Evolutionary conservation across 108 stramenopile species (phyloP), one percentile per base, ranked within the genome.

Genomic region (Hondaea fermentalgiana): DNA sequence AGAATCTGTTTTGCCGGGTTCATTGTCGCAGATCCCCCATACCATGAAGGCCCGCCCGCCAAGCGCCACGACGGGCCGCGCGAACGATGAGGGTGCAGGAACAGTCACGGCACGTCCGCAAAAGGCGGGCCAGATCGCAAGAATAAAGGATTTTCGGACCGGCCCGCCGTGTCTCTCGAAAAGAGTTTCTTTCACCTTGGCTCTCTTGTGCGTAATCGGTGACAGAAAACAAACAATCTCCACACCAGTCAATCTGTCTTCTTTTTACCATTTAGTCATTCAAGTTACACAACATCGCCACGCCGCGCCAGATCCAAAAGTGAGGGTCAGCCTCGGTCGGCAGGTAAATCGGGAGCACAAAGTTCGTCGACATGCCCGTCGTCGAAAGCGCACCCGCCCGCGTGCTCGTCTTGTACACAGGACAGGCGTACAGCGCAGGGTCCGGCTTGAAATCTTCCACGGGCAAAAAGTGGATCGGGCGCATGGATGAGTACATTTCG

Each of bases 321-420:
- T 93, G 88, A 4, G 92, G 92, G 12, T 72, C 90, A 12, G 88
- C 76, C 69, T 88, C 87, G 29, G 93, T 92, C 5, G 94, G 94
- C 44, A 95, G 55, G 58, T 94, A 91, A 8, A 95, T 92, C 12
- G 94, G 88, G 5, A 95, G 87, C 3, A 95, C 94, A 71, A 92
- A 95, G 90, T 95, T 95, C 5, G 94, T 95, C 17, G 91, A 92
- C 94, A 95, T 95, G 14, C 94, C 94, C 25, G 94, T 95, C 25
- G 94, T 95, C 59, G 90, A 91, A 58, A 95, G 92, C n/a, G 94
- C 94, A 4, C 94, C 94, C 45, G 94, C 93, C 16, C 94, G 64
- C 55, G 89, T 93, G 21, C 89, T 90, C 19, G 94, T 95, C 90
- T 95, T 95, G 92, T 95, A 95, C 23, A 95, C 92, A 5, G 94